Base-by-base conservation (phyloP, 1,284 basidiomycete species). In the Prillingera fragicola region DNA sequence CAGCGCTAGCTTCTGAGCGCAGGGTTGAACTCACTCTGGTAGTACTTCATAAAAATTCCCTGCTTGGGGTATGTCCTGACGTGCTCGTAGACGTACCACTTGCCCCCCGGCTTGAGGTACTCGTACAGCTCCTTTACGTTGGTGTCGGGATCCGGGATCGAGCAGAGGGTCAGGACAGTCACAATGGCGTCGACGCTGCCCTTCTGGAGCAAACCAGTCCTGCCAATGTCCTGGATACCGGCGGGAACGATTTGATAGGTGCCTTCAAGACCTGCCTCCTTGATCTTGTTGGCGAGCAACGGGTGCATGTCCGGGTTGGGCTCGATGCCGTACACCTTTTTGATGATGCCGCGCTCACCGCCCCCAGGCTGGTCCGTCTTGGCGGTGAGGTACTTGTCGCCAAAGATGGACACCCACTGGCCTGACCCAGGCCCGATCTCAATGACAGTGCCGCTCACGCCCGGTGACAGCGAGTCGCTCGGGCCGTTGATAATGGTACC, bases 11-110 rank as follows among this genome's bases (percentile, higher is more conserved):
- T n/a, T n/a, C n/a, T n/a, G n/a, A n/a, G n/a, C n/a, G n/a, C n/a
- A n/a, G n/a, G n/a, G n/a, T 13, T n/a, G 13, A 10, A 28, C 29
- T 31, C 29, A 31, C 29, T 13, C n/a, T 31, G 29, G 29, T 31
- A 31, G n/a, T 8, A 1, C 7, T 5, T 17, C 14, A 31, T 15
- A 8, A 35, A 31, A 7, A 17, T 1, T 1, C 50, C 50, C 31
- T 52, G 50, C 8, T 35, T 25, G 7, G n/a, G 15, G 24, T 35
- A 17, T 14, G 32, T 24, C 15, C 28, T 31, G 25, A 52, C 50
- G 15, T 52, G 50, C 40, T 52, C 50, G 34, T 52, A 52, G 28
- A 52, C 46, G 26, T 33, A 52, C 50, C 50, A 52, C 15, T 27
- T 32, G 6, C 50, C 50, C 2, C 50, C 46, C 17, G 50, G 50